phyloP scores from a whole-genome alignment of 768 basidiomycete genomes.

The Sutorius australiensis region DNA sequence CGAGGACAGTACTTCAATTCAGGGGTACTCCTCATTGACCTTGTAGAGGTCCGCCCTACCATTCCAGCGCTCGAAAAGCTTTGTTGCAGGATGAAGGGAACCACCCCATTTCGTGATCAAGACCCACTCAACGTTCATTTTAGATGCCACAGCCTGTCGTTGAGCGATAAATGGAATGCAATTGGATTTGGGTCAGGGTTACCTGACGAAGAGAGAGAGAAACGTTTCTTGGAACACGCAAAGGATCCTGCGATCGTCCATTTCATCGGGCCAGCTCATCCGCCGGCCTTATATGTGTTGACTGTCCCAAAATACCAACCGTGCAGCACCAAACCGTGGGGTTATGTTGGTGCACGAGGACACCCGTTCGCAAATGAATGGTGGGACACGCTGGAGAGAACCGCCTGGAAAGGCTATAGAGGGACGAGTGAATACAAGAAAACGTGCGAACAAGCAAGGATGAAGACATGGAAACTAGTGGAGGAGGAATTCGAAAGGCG shows the following conservation, averaged over 20 bases:
- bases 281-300: slow-evolving; percentile 35
- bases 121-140: slow-evolving; percentile 48
- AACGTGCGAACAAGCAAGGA: not conserved
- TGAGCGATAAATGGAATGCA: slow-evolving; percentile 47
- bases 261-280: slow-evolving; percentile 48
- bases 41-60: slow-evolving; percentile 28
- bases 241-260: slow-evolving; percentile 44
- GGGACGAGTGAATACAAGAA: not conserved
- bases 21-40: too few relatives aligned
- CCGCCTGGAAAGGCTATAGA: not conserved
- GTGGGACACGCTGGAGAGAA: not conserved
- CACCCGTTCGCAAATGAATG: not conserved
- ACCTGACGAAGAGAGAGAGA: slow-evolving; percentile 36
- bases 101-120: slow-evolving; percentile 39
- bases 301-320: slow-evolving; percentile 5
- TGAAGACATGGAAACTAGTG: not conserved
- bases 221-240: slow-evolving; percentile 32
- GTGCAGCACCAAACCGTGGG: slow-evolving; percentile 51
- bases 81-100: slow-evolving; percentile 21
- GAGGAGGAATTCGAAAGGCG: not conserved
- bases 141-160: slow-evolving; percentile 33
- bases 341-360: slow-evolving; percentile 36
- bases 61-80: slow-evolving; percentile 24
- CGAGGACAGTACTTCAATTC: too few relatives aligned
- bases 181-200: slow-evolving; percentile 44